phyloP scores from a whole-genome alignment of 192 early-diverging fungal genomes.

The Backusella westeae region DNA sequence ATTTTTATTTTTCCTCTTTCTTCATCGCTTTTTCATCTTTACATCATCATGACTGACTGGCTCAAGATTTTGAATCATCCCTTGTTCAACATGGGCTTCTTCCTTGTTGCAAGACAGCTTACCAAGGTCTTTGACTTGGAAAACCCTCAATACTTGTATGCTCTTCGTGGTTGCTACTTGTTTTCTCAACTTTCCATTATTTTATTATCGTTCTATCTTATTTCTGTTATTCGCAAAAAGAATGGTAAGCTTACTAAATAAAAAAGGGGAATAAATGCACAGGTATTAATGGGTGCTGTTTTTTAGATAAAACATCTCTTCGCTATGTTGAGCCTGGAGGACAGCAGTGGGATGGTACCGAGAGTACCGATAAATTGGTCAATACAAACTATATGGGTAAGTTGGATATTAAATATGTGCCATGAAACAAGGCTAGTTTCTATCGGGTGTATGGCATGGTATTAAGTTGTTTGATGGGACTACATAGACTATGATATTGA shows the following conservation, averaged over 20 bases:
- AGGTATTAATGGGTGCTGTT: background rate
- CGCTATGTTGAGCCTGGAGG: slow-evolving; percentile 73
- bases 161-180: slow-evolving; percentile 56
- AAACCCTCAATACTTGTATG: slow-evolving; percentile 50
- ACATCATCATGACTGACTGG: slow-evolving; percentile 3
- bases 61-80: slow-evolving; percentile 11
- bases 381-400: slow-evolving; percentile 25
- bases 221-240: slow-evolving; percentile 53
- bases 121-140: slow-evolving; percentile 66
- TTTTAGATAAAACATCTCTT: slow-evolving; percentile 69
- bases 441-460: background rate
- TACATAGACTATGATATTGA: slow-evolving; percentile 68
- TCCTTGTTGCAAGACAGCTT: slow-evolving; percentile 59
- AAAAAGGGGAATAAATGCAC: background rate
- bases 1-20: background rate
- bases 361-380: slow-evolving; percentile 36
- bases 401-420: background rate
- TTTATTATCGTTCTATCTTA: slow-evolving; percentile 35
- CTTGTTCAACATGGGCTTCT: slow-evolving; percentile 44
- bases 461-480: background rate
- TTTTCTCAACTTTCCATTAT: slow-evolving; percentile 54
- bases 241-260: slow-evolving; percentile 52
- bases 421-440: background rate
- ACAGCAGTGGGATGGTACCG: slow-evolving; percentile 39
- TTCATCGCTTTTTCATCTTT: background rate